These are phyloP conservation scores for Saccharomycopsis fodiens DNA, from an alignment of 805 yeast genomes.

Conservation along the genomic window DNA sequence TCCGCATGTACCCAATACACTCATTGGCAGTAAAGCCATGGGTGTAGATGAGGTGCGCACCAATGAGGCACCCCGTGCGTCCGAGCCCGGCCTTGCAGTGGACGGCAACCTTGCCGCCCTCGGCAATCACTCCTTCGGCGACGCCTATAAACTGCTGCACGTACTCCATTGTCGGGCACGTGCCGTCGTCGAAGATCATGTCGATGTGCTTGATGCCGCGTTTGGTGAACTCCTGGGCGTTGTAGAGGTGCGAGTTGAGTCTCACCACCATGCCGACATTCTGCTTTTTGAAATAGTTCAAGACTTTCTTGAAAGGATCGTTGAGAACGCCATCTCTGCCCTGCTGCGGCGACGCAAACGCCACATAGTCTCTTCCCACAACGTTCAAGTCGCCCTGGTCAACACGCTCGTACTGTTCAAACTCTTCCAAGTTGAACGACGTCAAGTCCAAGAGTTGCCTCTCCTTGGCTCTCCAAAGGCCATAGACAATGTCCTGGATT, in stretches of 20 bases:
- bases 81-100: constrained; percentile 99
- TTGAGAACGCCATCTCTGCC: constrained; percentile 45
- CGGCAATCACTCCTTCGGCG: constrained; percentile 77
- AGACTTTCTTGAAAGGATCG: constrained; percentile 74
- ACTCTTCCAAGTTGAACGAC: constrained; percentile 82
- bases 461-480: constrained; percentile 96
- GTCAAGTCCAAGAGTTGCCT: constrained; percentile 82
- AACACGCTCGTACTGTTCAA: constrained; percentile 89
- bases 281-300: constrained; percentile 63
- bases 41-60: constrained; percentile 92
- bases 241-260: constrained; percentile 85
- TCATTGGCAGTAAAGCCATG: constrained; percentile 97
- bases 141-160: constrained; percentile 93
- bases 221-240: constrained; percentile 73
- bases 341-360: constrained; percentile 95
- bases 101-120: constrained; percentile 94
- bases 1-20: constrained; percentile 93
- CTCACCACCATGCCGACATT: constrained; percentile 87
- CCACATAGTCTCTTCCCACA: constrained; percentile 87
- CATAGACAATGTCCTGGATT: constrained; percentile 92
- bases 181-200: constrained; percentile 96
- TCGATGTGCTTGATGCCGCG: constrained; percentile 85
- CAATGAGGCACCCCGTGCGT: constrained; percentile 94
- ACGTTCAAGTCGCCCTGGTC: constrained; percentile 96
- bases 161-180: constrained; percentile 91